Conservation (phyloP, 805 yeast species). For the Metschnikowia vanudenii region DNA sequence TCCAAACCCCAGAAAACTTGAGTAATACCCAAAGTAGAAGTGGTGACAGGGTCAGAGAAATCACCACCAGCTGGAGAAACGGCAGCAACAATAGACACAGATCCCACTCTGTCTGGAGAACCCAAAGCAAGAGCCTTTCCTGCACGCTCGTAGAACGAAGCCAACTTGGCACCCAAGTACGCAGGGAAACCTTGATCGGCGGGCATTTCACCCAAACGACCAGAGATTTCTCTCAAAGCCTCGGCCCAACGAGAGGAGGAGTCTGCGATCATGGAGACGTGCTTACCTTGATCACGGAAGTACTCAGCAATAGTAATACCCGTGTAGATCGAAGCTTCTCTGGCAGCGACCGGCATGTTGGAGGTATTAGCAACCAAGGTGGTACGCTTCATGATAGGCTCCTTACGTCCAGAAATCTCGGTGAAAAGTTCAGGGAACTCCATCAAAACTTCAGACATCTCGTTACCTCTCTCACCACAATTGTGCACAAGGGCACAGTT, state of each 20-base stretch:
- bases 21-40: constrained; percentile 98
- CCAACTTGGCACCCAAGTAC: constrained; percentile 96
- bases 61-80: constrained; percentile 99
- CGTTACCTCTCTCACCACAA: constrained; percentile 94
- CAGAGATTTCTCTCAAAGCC: constrained; percentile 98
- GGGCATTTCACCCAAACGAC: constrained; percentile 99
- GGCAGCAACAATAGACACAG: constrained; percentile 98
- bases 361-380: constrained; percentile 98
- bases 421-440: constrained; percentile 98
- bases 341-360: constrained; percentile 99
- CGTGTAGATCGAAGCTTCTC: constrained; percentile 99
- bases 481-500: constrained; percentile 12
- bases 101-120: constrained; percentile 93
- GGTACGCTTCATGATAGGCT: constrained; percentile 99
- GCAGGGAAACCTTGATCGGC: constrained; percentile 99
- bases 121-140: constrained; percentile 96
- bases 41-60: constrained; percentile 99
- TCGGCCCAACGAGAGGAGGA: constrained; percentile 99
- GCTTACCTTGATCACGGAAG: constrained; percentile 99
- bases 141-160: constrained; percentile 99
- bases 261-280: constrained; percentile 99
- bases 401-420: constrained; percentile 88
- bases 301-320: constrained; percentile 99
- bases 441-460: constrained; percentile 99
- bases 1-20: constrained; percentile 99